Evolutionary conservation across 805 yeast genomes (phyloP).

Genomic region (Kluyveromyces wickerhamii): DNA sequence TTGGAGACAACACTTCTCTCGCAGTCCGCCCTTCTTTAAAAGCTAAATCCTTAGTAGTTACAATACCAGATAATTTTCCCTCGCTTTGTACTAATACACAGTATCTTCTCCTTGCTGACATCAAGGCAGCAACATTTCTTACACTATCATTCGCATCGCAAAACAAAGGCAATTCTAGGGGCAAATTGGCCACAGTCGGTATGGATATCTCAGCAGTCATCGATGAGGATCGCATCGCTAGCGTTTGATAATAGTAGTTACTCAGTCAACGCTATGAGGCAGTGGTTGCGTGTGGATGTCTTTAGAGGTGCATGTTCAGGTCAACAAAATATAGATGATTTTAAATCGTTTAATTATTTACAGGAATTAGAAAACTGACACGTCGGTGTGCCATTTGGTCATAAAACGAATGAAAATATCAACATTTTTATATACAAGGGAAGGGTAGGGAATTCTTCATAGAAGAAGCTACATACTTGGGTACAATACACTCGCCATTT

Average conservation of each 20-base stretch:
- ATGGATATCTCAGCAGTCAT: neutral
- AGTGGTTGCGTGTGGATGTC: too few relatives aligned
- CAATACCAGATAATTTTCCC: conserved; percentile 31
- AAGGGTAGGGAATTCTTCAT: neutral
- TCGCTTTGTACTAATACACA: conserved; percentile 33
- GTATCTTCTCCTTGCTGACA: conserved; percentile 35
- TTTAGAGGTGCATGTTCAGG: too few relatives aligned
- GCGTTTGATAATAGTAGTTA: too few relatives aligned
- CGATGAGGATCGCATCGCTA: too few relatives aligned
- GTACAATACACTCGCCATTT: neutral
- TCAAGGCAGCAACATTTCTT: conserved; percentile 28
- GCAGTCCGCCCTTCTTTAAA: conserved; percentile 31
- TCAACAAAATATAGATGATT: too few relatives aligned
- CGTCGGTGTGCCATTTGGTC: too few relatives aligned
- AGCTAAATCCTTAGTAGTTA: conserved; percentile 42
- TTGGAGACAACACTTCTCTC: conserved; percentile 33
- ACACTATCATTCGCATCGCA: conserved; percentile 31
- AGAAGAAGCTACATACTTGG: neutral
- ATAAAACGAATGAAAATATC: too few relatives aligned
- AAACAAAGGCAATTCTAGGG: conserved; percentile 33
- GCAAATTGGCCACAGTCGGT: conserved; percentile 10
- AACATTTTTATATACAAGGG: too few relatives aligned
- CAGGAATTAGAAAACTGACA: too few relatives aligned
- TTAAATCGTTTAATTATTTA: too few relatives aligned
- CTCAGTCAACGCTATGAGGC: too few relatives aligned